These are phyloP conservation scores for Salix exigua DNA, from an alignment of 345 rosid genomes.

Conservation along the genomic window DNA sequence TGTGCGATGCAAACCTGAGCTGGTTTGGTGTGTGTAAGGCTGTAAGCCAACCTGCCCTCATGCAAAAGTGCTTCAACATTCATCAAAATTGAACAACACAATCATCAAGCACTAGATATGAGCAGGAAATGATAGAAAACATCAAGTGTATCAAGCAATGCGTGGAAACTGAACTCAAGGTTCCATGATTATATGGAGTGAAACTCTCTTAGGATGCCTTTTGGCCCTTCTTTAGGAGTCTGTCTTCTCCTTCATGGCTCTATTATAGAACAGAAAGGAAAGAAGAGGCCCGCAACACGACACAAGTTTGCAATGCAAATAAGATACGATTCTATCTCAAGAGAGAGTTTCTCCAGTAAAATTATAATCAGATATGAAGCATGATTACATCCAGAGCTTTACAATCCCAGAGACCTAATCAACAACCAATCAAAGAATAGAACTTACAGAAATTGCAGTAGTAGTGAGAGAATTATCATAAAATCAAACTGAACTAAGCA, in stretches of 20 bases:
- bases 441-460: not conserved
- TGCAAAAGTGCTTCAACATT: no score
- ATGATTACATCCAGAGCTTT: slow-evolving; percentile 19
- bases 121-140: not conserved
- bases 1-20: not conserved
- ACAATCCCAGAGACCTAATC: not conserved
- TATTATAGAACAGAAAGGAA: not conserved
- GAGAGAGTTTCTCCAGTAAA: not conserved
- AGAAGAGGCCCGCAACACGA: not conserved
- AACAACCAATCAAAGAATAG: not conserved
- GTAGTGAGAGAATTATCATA: not conserved
- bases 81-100: no score
- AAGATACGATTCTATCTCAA: not conserved
- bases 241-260: not conserved
- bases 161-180: not conserved
- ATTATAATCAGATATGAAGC: slow-evolving; percentile 11
- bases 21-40: not conserved
- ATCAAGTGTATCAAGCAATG: not conserved
- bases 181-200: not conserved
- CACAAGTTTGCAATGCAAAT: not conserved
- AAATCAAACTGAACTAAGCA: slow-evolving; percentile 1
- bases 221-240: not conserved
- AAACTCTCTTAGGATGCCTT: not conserved
- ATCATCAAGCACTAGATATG: not conserved
- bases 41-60: no score